phyloP scores from a whole-genome alignment of 345 rosid species.

The Hypericum perforatum region DNA sequence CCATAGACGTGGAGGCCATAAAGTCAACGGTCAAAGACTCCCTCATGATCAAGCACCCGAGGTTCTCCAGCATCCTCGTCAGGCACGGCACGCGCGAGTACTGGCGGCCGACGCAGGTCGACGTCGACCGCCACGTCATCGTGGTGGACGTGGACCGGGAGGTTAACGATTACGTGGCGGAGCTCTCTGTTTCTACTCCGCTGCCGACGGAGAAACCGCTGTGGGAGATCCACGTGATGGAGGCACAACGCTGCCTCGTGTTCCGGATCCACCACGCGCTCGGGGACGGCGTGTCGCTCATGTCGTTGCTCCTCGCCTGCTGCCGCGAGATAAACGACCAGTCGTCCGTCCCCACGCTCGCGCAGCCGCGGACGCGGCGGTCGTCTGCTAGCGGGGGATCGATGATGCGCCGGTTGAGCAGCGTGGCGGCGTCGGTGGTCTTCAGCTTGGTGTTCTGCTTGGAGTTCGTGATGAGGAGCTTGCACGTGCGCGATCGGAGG shows the following conservation, averaged over 20 bases:
- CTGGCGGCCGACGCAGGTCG: constrained; percentile 39
- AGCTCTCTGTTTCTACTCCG: constrained; percentile 30
- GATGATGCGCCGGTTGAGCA: neutral
- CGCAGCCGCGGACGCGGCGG: constrained; percentile 10
- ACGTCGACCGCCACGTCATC: constrained; percentile 30
- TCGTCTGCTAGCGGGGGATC: constrained; percentile 1
- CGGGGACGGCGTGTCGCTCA: constrained; percentile 51
- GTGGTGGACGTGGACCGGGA: constrained; percentile 12
- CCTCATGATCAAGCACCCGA: neutral
- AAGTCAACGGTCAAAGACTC: neutral
- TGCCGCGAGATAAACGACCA: constrained; percentile 35
- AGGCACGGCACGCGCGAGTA: constrained; percentile 15
- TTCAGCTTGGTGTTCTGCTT: constrained; percentile 24
- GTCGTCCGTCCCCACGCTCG: constrained; percentile 9
- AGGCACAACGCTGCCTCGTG: constrained; percentile 23
- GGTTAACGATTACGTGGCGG: constrained; percentile 38
- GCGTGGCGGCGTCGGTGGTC: constrained; percentile 11
- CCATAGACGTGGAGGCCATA: neutral
- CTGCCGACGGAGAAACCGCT: constrained; percentile 35
- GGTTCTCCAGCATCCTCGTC: neutral
- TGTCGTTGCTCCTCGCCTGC: constrained; percentile 36
- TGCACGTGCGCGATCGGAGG: constrained; percentile 31
- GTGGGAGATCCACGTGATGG: constrained; percentile 47
- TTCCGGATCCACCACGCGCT: constrained; percentile 48
- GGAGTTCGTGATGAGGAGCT: constrained; percentile 25